Evolutionary conservation across 139 green algal genomes (phyloP).

Genomic region (Ettlia oleoabundans): DNA sequence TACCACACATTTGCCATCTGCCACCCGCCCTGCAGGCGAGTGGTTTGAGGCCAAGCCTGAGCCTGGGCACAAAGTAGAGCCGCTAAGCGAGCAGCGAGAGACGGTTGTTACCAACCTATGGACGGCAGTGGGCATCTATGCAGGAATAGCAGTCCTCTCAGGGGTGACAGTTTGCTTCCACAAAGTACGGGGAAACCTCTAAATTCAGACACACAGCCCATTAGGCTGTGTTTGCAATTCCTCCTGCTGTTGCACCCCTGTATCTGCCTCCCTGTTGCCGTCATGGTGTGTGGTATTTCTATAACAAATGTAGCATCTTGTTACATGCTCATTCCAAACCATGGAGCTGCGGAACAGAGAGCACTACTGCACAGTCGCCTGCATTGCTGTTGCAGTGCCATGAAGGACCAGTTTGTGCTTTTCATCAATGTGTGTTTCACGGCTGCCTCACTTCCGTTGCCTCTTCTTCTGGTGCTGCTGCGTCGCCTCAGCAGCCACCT

Average conservation of each 20-base stretch:
- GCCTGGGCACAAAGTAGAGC: slow-evolving; percentile 6
- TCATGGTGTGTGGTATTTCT: too few relatives aligned
- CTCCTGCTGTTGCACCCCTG: background rate
- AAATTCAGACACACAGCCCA: background rate
- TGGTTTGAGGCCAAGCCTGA: slow-evolving; percentile 49
- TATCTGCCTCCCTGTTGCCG: too few relatives aligned
- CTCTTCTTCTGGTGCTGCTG: slow-evolving; percentile 14
- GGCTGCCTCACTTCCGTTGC: slow-evolving; percentile 15
- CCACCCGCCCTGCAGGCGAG: slow-evolving; percentile 30
- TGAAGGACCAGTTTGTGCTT: too few relatives aligned
- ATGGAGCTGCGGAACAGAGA: too few relatives aligned
- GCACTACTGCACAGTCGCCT: too few relatives aligned
- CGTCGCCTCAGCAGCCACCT: background rate
- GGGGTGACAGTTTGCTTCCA: slow-evolving; percentile 29
- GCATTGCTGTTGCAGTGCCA: too few relatives aligned
- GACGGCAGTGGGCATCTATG: slow-evolving; percentile 42
- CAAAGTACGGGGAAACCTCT: slow-evolving; percentile 41
- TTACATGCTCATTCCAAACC: too few relatives aligned
- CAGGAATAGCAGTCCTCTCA: slow-evolving; percentile 10
- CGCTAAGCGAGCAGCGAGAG: slow-evolving; percentile 41
- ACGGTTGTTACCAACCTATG: slow-evolving; percentile 32
- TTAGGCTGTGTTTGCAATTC: too few relatives aligned
- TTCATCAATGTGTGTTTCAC: background rate
- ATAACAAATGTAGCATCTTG: too few relatives aligned
- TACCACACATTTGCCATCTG: too few relatives aligned